A percentile compares a stretch with the other conserved stretches of the same genome.
phyloP scores from a whole-genome alignment of 1,139 yeast species.

The Yamadazyma taylorii region DNA sequence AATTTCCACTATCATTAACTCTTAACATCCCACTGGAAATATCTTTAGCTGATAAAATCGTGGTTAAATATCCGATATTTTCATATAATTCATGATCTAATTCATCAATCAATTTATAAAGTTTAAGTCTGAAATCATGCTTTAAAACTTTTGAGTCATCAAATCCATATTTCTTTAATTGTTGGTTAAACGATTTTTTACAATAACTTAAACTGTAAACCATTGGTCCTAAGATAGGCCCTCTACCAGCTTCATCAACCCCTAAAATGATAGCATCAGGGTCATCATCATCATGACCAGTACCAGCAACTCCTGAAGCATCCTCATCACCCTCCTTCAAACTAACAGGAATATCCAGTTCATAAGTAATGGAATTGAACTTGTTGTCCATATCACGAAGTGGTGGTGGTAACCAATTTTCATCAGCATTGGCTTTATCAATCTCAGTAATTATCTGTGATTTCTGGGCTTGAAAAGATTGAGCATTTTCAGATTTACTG shows the following conservation, averaged over 20 bases:
- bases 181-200: slow-evolving; percentile 49
- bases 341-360: slow-evolving; percentile 29
- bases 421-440: slow-evolving; percentile 2
- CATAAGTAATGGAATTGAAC: slow-evolving; percentile 37
- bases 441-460: neutral
- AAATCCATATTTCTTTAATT: slow-evolving; percentile 67
- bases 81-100: slow-evolving; percentile 43
- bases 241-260: slow-evolving; percentile 98
- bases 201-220: slow-evolving; percentile 90
- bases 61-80: slow-evolving; percentile 85
- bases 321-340: slow-evolving; percentile 15
- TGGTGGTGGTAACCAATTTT: slow-evolving; percentile 34
- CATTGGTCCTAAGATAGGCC: slow-evolving; percentile 97
- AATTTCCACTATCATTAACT: slow-evolving; percentile 50
- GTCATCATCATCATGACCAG: neutral
- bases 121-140: slow-evolving; percentile 62
- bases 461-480: neutral
- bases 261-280: slow-evolving; percentile 58
- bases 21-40: slow-evolving; percentile 87
- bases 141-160: slow-evolving; percentile 90
- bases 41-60: slow-evolving; percentile 82
- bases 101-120: slow-evolving; percentile 61
- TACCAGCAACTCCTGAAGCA: too few relatives aligned
- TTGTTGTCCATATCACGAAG: slow-evolving; percentile 24
- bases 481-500: neutral